These are phyloP conservation scores for Chlamydomonas sp. DNA, from an alignment of 139 green algal species.

Conservation along the genomic window DNA sequence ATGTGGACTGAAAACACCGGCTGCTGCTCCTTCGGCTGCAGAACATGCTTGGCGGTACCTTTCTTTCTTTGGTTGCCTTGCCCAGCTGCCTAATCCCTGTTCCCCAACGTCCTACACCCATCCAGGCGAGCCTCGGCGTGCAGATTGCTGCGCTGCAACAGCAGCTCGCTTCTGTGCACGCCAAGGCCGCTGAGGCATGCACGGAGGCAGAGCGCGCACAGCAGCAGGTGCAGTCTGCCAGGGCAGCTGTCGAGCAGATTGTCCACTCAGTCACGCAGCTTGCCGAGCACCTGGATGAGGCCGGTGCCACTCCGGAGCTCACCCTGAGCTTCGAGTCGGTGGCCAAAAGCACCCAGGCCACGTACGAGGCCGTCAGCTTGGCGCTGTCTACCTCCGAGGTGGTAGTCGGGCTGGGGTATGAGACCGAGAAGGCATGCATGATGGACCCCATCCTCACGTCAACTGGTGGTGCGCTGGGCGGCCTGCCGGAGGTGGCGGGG, in stretches of 20 bases:
- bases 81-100: neutral
- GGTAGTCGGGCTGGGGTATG: neutral
- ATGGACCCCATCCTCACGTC: neutral
- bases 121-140: slow-evolving; percentile 15
- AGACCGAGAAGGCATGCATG: slow-evolving; percentile 2
- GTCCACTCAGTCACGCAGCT: neutral
- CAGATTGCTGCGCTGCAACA: slow-evolving; percentile 4
- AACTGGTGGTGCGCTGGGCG: neutral
- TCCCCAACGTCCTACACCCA: neutral
- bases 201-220: neutral
- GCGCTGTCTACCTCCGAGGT: neutral
- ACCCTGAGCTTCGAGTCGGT: slow-evolving; percentile 16
- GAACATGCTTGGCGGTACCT: too few species aligned
- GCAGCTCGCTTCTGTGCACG: slow-evolving; percentile 12
- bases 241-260: neutral
- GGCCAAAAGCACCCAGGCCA: neutral
- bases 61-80: too few species aligned
- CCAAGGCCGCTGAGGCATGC: neutral
- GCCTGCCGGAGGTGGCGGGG: neutral
- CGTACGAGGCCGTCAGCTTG: neutral
- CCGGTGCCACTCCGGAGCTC: neutral
- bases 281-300: slow-evolving; percentile 8
- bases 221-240: neutral
- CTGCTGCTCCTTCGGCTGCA: too few species aligned
- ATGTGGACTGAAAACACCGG: too few species aligned